Base-by-base conservation (phyloP, 2,329 filamentous ascomycete species). In the Sclerotinia borealis region DNA sequence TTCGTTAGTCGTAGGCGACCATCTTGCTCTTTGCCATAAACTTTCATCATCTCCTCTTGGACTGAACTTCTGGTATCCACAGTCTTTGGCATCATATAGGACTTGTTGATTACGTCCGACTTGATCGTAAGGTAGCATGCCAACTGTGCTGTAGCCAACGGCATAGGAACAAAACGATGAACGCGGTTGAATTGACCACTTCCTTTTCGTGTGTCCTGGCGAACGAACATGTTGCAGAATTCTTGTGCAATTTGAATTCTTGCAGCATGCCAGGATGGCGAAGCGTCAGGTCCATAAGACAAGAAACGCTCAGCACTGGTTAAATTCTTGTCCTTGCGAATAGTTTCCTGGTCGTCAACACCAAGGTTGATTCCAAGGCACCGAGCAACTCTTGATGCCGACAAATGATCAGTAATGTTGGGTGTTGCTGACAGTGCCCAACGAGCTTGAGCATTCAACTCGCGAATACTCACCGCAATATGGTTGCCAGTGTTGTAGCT, bases 341-440 rank as follows among this genome's bases (percentile, higher is more conserved):
- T 9, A 9, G 19, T 10, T 31, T 55, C 43, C 43, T 50, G 47
- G 43, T 59, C 56, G 6, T 49, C 47, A 13, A 36, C 13, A 19
- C 56, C 56, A 4, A 59, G 31, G n/a, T 50, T 59, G 15, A 59
- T 59, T 4, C 47, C 47, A 59, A 59, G 56, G 11, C 43, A 49
- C 15, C 47, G 22, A 8, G 56, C 43, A 11, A 59, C 41, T 25
- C 15, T 59, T 27, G 56, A 50, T 19, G 31, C 31, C 7, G 43
- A 49, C 15, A 37, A 27, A 17, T 50, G 36, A 48, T 50, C 56
- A 50, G 19, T 37, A 25, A 47, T 49, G 11, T 43, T 29, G 7
- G 56, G 56, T 27, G 56, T 59, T 36, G 43, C 56, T 29, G 56
- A 59, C 27, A 59, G 36, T 13, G 56, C 56, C 56, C 56, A 59